Evolutionary conservation across 2,329 filamentous ascomycete genomes (phyloP).

Genomic region (Cercospora nicotianae): DNA sequence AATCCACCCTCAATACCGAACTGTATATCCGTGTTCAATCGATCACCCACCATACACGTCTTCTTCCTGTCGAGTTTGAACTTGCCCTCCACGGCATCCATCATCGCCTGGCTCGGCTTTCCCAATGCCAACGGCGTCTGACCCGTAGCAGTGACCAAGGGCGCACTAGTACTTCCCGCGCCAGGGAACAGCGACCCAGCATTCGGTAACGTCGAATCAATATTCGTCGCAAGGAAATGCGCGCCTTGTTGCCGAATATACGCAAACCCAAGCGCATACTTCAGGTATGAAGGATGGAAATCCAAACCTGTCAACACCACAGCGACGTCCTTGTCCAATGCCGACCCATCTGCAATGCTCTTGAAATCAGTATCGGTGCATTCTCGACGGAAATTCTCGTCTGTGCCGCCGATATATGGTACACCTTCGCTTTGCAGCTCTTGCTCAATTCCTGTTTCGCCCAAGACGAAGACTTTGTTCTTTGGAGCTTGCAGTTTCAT

Average conservation of each 20-base stretch:
- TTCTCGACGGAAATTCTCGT: slow-evolving; percentile 73
- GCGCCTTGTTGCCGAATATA: slow-evolving; percentile 76
- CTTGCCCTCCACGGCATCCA: slow-evolving; percentile 97
- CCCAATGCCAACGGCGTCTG: slow-evolving; percentile 75
- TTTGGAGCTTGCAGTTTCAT: slow-evolving; percentile 73
- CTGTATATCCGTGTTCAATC: slow-evolving; percentile 91
- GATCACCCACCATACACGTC: slow-evolving; percentile 94
- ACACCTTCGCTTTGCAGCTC: slow-evolving; percentile 81
- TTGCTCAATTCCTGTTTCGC: slow-evolving; percentile 86
- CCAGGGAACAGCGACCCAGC: slow-evolving; percentile 84
- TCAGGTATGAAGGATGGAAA: slow-evolving; percentile 94
- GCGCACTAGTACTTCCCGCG: slow-evolving; percentile 78
- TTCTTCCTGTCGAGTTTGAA: slow-evolving; percentile 80
- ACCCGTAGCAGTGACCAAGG: slow-evolving; percentile 64
- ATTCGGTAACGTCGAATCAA: slow-evolving; percentile 84
- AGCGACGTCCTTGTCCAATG: slow-evolving; percentile 84
- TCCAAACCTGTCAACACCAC: slow-evolving; percentile 88
- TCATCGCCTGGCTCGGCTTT: slow-evolving; percentile 98
- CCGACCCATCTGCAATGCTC: slow-evolving; percentile 68
- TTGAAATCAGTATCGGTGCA: slow-evolving; percentile 79
- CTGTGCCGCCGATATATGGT: slow-evolving; percentile 81
- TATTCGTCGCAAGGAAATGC: slow-evolving; percentile 88
- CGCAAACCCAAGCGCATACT: slow-evolving; percentile 79
- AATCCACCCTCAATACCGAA: slow-evolving; percentile 90
- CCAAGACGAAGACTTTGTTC: slow-evolving; percentile 92